These are phyloP conservation scores for Geosmithia morbida DNA, from an alignment of 2,329 filamentous ascomycete genomes.

Conservation along the genomic window DNA sequence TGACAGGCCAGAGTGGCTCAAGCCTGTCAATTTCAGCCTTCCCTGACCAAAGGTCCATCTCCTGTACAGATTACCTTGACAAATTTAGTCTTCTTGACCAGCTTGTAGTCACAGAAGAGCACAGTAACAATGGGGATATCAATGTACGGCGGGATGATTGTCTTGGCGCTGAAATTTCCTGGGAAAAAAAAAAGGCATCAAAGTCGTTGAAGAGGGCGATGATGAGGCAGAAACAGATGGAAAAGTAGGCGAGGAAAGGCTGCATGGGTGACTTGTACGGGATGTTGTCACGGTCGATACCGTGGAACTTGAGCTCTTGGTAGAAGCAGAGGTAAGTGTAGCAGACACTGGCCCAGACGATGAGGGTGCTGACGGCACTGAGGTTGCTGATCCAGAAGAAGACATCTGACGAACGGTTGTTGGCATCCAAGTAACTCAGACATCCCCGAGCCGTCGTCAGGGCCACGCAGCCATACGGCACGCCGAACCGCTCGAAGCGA, in stretches of 20 bases:
- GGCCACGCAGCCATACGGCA: slow-evolving; percentile 15
- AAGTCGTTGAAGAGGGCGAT: slow-evolving; percentile 63
- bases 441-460: slow-evolving; percentile 38
- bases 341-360: slow-evolving; percentile 54
- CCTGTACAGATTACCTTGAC: slow-evolving; percentile 16
- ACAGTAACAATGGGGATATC: slow-evolving; percentile 54
- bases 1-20: slow-evolving; percentile 20
- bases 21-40: slow-evolving; percentile 22
- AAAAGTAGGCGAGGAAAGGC: slow-evolving; percentile 53
- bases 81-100: slow-evolving; percentile 43
- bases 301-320: slow-evolving; percentile 48
- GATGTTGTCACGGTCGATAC: slow-evolving; percentile 46
- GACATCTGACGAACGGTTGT: slow-evolving; percentile 41
- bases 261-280: slow-evolving; percentile 53
- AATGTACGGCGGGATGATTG: slow-evolving; percentile 54
- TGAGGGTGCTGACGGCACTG: slow-evolving; percentile 54
- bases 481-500: slow-evolving; percentile 12
- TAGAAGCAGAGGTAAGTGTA: slow-evolving; percentile 58
- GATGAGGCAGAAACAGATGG: slow-evolving; percentile 43
- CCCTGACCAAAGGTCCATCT: slow-evolving; percentile 25
- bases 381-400: slow-evolving; percentile 46
- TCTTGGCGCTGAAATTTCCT: slow-evolving; percentile 22
- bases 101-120: slow-evolving; percentile 50
- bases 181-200: slow-evolving; percentile 61
- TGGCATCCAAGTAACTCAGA: slow-evolving; percentile 48